phyloP scores from a whole-genome alignment of 2,329 filamentous ascomycete species.

The Xylariaceae sp. region DNA sequence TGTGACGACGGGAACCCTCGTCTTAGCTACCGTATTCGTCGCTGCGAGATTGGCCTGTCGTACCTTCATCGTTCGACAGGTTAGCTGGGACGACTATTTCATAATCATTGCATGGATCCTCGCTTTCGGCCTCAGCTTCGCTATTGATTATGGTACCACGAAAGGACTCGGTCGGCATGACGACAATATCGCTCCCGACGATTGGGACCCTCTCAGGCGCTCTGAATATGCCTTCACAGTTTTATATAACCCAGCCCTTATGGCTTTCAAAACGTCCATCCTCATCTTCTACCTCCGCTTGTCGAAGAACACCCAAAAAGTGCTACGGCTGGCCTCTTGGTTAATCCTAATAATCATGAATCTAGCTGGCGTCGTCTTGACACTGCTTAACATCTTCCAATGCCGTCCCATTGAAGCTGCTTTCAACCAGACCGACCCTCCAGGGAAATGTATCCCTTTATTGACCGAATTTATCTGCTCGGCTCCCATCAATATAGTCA shows the following conservation, averaged over 20 bases:
- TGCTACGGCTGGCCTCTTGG: slow-evolving; percentile 85
- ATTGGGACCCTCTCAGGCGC: slow-evolving; percentile 60
- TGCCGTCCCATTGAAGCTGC: slow-evolving; percentile 77
- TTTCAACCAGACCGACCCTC: slow-evolving; percentile 56
- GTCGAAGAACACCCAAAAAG: slow-evolving; percentile 75
- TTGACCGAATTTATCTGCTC: slow-evolving; percentile 73
- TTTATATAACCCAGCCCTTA: slow-evolving; percentile 80
- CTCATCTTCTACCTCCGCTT: slow-evolving; percentile 88
- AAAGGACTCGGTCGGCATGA: slow-evolving; percentile 75
- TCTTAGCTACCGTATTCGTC: slow-evolving; percentile 77
- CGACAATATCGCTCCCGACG: slow-evolving; percentile 58
- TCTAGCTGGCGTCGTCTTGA: slow-evolving; percentile 77
- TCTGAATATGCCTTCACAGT: slow-evolving; percentile 71
- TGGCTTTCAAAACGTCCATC: slow-evolving; percentile 93
- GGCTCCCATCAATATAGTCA: slow-evolving; percentile 89
- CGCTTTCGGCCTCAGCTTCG: slow-evolving; percentile 70
- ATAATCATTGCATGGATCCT: slow-evolving; percentile 81
- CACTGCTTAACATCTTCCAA: slow-evolving; percentile 87
- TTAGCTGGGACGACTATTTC: slow-evolving; percentile 80
- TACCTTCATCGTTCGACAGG: slow-evolving; percentile 72
- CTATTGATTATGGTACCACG: slow-evolving; percentile 68
- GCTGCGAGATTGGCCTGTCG: slow-evolving; percentile 75
- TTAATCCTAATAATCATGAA: slow-evolving; percentile 80
- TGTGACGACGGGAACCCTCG: slow-evolving; percentile 73
- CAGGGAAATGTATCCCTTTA: slow-evolving; percentile 60